Evolutionary conservation across 148 eudicot genomes (phyloP).

Genomic region (Chenopodium berlandieri): DNA sequence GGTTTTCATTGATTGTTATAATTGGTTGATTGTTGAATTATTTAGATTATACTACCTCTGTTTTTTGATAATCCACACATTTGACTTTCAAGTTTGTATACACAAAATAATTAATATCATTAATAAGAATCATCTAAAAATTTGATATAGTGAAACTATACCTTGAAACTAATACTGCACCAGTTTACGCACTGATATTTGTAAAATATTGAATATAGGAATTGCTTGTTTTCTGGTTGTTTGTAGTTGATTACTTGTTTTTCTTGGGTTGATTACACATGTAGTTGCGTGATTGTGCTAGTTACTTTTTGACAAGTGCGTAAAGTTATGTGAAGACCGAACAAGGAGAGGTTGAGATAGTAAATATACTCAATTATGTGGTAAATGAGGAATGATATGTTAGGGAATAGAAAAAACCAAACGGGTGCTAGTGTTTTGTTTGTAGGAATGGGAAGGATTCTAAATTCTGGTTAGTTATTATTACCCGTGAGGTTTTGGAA

Average conservation of each 20-base stretch:
- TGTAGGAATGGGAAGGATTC: not conserved
- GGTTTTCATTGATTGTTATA: not conserved
- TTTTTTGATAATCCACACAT: too few relatives aligned
- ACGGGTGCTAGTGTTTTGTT: not conserved
- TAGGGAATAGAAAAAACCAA: not conserved
- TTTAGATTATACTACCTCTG: not conserved
- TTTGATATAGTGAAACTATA: too few relatives aligned
- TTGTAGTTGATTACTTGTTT: not conserved
- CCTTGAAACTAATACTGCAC: too few relatives aligned
- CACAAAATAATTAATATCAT: too few relatives aligned
- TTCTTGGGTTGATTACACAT: not conserved
- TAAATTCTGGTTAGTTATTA: too few relatives aligned
- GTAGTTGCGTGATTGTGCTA: not conserved
- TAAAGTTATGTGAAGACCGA: not conserved
- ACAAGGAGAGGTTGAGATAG: not conserved
- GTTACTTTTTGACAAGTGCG: not conserved
- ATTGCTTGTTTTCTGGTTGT: too few relatives aligned
- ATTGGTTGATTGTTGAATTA: not conserved
- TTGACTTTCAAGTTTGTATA: too few relatives aligned
- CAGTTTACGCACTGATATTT: too few relatives aligned
- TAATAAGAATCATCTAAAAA: too few relatives aligned
- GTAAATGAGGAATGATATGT: not conserved
- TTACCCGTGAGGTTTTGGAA: not conserved
- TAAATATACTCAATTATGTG: not conserved
- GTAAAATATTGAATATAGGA: too few relatives aligned